Evolutionary conservation across 2,329 filamentous ascomycete species (phyloP).

Genomic region (Penicillium vulpinum): DNA sequence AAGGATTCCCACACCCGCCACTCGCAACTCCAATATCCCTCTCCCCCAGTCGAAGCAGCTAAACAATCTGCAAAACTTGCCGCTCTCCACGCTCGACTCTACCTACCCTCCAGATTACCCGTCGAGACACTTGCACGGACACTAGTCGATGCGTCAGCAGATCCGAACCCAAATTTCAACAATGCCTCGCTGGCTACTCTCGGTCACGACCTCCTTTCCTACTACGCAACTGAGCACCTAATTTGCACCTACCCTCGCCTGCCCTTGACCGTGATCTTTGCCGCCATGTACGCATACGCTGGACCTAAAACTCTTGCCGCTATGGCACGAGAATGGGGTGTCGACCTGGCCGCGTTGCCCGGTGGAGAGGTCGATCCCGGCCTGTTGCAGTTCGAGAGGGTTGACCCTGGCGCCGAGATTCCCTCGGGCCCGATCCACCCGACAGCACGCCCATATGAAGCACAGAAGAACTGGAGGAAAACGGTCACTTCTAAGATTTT

Average conservation of each 20-base stretch:
- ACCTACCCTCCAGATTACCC: conserved; percentile 77
- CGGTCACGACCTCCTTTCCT: conserved; percentile 79
- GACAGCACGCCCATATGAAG: conserved; percentile 47
- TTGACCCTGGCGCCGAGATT: conserved; percentile 44
- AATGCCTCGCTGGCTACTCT: conserved; percentile 80
- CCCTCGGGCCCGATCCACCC: conserved; percentile 44
- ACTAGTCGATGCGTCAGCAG: conserved; percentile 82
- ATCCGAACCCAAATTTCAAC: conserved; percentile 78
- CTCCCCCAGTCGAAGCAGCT: conserved; percentile 68
- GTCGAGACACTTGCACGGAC: conserved; percentile 82
- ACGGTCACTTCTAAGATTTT: conserved; percentile 76
- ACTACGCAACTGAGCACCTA: conserved; percentile 85
- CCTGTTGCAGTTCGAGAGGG: conserved; percentile 72
- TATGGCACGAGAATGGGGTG: conserved; percentile 83
- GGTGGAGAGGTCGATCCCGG: conserved; percentile 91
- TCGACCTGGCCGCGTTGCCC: conserved; percentile 81
- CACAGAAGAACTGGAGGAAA: conserved; percentile 63
- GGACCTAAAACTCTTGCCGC: conserved; percentile 72
- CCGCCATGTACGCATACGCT: conserved; percentile 79
- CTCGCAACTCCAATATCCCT: conserved; percentile 58
- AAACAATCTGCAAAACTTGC: conserved; percentile 81
- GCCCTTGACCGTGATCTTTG: conserved; percentile 82
- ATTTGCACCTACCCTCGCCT: conserved; percentile 87
- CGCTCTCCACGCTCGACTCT: conserved; percentile 85
- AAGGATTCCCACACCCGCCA: conserved; percentile 27